phyloP scores from a whole-genome alignment of 306 rosid genomes.

The Begonia peltatifolia region DNA sequence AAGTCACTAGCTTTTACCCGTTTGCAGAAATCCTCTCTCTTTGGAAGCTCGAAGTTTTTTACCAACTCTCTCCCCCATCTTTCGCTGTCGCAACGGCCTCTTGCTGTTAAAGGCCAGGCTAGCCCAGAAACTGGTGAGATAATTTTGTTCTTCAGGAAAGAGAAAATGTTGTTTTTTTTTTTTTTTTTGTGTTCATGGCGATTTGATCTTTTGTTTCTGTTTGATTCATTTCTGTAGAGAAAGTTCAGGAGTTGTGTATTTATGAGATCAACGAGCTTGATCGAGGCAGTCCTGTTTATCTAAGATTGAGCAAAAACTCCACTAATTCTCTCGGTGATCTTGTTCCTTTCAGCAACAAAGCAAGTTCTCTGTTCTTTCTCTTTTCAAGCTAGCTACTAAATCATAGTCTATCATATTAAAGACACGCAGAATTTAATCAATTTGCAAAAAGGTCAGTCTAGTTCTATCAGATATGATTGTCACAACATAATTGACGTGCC shows the following conservation, averaged over 20 bases:
- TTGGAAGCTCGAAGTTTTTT: slow-evolving; percentile 16
- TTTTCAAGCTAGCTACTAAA: too few relatives aligned
- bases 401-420: too few relatives aligned
- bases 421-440: too few relatives aligned
- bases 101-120: slow-evolving; percentile 33
- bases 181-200: too few relatives aligned
- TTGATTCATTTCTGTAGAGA: slow-evolving; percentile 14
- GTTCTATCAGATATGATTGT: too few relatives aligned
- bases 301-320: slow-evolving; percentile 43
- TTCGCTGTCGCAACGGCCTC: slow-evolving; percentile 11
- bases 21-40: slow-evolving; percentile 13
- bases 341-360: slow-evolving; percentile 59
- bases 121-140: neutral
- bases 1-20: neutral
- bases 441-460: neutral
- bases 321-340: slow-evolving; percentile 61
- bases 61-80: slow-evolving; percentile 4
- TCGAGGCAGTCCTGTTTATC: slow-evolving; percentile 59
- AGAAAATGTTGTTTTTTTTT: too few relatives aligned
- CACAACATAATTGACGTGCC: neutral
- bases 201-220: neutral
- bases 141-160: too few relatives aligned
- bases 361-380: neutral
- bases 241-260: slow-evolving; percentile 42
- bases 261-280: slow-evolving; percentile 64